Base-by-base conservation (phyloP, 345 rosid species). In the Pugionium cornutum region DNA sequence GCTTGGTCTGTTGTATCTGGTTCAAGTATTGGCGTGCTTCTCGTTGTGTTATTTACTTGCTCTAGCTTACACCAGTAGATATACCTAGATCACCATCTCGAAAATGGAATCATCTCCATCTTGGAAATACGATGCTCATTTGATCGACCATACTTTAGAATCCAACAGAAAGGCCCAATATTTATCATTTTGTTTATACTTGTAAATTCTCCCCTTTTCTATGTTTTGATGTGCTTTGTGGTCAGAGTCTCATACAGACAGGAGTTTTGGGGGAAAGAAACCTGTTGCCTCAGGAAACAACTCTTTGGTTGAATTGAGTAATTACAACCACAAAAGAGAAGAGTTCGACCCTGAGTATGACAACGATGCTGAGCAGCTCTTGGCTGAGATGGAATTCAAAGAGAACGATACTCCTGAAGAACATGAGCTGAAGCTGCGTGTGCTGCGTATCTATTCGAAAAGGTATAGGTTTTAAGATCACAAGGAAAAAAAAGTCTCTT, bases 341-440 rank as follows among this genome's bases (percentile, higher is more conserved):
- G 97, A 94, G 58, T 94, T 90, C 68, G 97, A 94, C 70, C 83
- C 96, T 9, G 99, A 90, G 69, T 94, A 88, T 35, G 99, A 94
- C 66, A 90, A 94, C 59, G 99, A 90, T 69, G 96, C 97, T 18
- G 99, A 94, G 84, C 91, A 88, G 64, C 77, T 88, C 72, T 84
- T 88, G 61, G 96, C 99, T 55, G 99, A 94, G 75, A 94, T 94
- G 99, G 99, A 94, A 76, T 94, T 90, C 64, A 90, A 90, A 81
- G 95, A 90, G 9, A 75, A 78, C 33, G 97, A 94, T 74, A 75
- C 89, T 5, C 96, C 86, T 62, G 97, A 94, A 29, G 99, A 90
- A 67, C 84, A 75, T 3, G 86, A 88, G 74, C 81, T 94, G 68
- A 94, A 91, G 83, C 69, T 87, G 68, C 90, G 96, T 35, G 88